These are phyloP conservation scores for Onygena corvina DNA, from an alignment of 2,329 filamentous ascomycete species.

Conservation along the genomic window DNA sequence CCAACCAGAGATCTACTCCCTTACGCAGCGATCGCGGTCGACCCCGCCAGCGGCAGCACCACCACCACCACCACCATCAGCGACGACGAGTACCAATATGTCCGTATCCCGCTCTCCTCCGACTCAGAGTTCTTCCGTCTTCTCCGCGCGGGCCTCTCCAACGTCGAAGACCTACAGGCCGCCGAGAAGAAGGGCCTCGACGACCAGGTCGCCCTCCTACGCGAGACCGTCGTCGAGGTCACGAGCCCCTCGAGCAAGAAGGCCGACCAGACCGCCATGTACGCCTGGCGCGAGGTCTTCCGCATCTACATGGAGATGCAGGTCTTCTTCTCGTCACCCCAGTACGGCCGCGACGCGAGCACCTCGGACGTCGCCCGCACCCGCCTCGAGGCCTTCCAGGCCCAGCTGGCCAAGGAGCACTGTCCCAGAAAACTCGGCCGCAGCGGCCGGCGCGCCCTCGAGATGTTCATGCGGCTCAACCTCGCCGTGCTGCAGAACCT, in stretches of 20 bases:
- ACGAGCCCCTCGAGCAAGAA: constrained; percentile 53
- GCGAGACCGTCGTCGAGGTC: constrained; percentile 48
- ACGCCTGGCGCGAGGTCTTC: constrained; percentile 69
- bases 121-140: constrained; percentile 70
- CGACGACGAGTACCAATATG: constrained; percentile 21
- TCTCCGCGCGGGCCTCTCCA: constrained; percentile 57
- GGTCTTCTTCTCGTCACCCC: constrained; percentile 70
- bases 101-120: constrained; percentile 67
- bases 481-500: constrained; percentile 63
- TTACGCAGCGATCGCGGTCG: not conserved
- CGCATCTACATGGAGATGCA: constrained; percentile 67
- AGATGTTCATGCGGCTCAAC: constrained; percentile 61
- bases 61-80: not conserved
- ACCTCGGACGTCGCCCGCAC: constrained; percentile 53
- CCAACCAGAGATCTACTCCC: not conserved
- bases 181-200: constrained; percentile 54
- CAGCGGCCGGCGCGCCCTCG: constrained; percentile 52
- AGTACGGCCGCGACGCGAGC: constrained; percentile 56
- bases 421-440: constrained; percentile 45
- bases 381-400: constrained; percentile 60
- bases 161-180: constrained; percentile 55
- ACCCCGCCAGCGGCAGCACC: not conserved
- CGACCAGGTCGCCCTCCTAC: constrained; percentile 51
- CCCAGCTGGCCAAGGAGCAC: constrained; percentile 41
- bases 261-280: constrained; percentile 49